These are phyloP conservation scores for Teunomyces barrocoloradensis DNA, from an alignment of 805 yeast genomes.

Conservation along the genomic window DNA sequence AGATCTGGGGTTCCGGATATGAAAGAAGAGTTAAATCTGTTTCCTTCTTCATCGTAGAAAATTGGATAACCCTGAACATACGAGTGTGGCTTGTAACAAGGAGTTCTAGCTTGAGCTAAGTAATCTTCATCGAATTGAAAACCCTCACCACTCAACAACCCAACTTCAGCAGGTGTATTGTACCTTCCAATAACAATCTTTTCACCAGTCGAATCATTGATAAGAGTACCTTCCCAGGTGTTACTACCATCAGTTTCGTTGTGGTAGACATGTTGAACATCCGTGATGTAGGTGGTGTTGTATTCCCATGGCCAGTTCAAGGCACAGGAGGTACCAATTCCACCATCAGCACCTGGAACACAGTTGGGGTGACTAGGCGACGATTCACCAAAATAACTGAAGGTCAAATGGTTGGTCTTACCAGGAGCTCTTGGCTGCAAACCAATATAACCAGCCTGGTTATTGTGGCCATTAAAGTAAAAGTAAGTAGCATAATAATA, in stretches of 20 bases:
- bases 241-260: slow-evolving; percentile 2
- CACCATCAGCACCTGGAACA: slow-evolving; percentile 7
- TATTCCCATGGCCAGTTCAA: slow-evolving; percentile 6
- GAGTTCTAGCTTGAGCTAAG: neutral
- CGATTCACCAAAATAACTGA: slow-evolving; percentile 7
- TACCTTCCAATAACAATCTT: neutral
- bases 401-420: slow-evolving; percentile 1
- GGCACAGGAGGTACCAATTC: slow-evolving; percentile 6
- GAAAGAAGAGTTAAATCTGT: no score
- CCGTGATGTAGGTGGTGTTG: slow-evolving; percentile 2
- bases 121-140: neutral
- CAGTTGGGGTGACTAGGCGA: slow-evolving; percentile 5
- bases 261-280: neutral
- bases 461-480: neutral
- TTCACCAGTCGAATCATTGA: slow-evolving; percentile 2
- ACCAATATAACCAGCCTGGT: neutral
- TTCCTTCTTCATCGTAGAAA: no score
- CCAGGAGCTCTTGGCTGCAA: slow-evolving; percentile 2
- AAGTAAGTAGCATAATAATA: neutral
- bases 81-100: neutral
- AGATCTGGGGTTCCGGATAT: no score
- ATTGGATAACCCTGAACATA: neutral
- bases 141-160: neutral
- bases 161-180: neutral
- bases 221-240: slow-evolving; percentile 2